Percentiles rank a stretch among this genome's conserved stretches.
Evolutionary conservation across 306 rosid genomes (phyloP).

Genomic region (Mucuna pruriens): DNA sequence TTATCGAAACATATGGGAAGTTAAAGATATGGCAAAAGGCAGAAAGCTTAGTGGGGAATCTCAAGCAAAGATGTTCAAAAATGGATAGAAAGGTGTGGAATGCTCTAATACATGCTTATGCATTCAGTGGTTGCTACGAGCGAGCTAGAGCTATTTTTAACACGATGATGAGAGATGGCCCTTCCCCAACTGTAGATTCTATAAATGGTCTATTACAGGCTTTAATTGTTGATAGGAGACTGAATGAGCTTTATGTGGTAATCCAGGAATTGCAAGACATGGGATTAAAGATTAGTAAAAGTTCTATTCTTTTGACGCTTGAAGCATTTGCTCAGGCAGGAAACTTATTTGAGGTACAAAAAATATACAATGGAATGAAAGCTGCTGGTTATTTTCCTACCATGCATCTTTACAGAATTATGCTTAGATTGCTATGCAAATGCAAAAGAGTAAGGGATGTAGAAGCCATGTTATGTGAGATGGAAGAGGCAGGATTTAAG

Average conservation of each 20-base stretch:
- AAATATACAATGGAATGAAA: conserved; percentile 93
- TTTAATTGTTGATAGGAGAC: conserved; percentile 75
- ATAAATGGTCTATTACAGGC: conserved; percentile 85
- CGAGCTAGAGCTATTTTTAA: conserved; percentile 93
- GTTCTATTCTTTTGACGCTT: conserved; percentile 85
- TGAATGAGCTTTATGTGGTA: conserved; percentile 83
- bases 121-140: conserved; percentile 84
- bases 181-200: conserved; percentile 83
- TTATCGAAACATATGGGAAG: conserved; percentile 81
- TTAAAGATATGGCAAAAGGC: conserved; percentile 88
- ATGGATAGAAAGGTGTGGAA: conserved; percentile 91
- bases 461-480: conserved; percentile 79
- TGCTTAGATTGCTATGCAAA: conserved; percentile 75
- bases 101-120: conserved; percentile 88
- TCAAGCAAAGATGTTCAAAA: conserved; percentile 56
- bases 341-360: conserved; percentile 86
- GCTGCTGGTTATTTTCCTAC: conserved; percentile 94
- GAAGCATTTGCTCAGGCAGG: conserved; percentile 88
- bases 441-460: conserved; percentile 77
- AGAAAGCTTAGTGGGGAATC: conserved; percentile 85
- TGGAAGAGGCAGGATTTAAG: conserved; percentile 86
- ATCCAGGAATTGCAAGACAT: conserved; percentile 95
- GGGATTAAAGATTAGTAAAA: conserved; percentile 87
- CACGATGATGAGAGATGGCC: conserved; percentile 94
- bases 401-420: conserved; percentile 81